Base-by-base conservation (phyloP, 108 stramenopile genomes). In the Seminavis robusta region DNA sequence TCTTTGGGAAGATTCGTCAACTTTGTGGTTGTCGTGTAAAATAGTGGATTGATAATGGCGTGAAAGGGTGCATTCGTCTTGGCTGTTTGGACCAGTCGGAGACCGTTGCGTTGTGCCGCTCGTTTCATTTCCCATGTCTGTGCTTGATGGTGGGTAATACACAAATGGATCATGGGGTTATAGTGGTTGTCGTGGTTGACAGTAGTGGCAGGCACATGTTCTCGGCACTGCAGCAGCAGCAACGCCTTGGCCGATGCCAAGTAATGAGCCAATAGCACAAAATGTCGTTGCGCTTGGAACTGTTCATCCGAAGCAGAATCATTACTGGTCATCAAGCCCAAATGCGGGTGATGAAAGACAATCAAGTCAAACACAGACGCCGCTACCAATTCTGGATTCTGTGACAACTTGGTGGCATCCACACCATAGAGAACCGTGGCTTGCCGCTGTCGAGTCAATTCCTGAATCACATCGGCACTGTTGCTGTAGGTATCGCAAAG, bases 281-380 rank as follows among this genome's bases (percentile, higher is more conserved):
- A 52, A 38, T 88, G 86, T 19, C 72, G 58, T 13, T 50, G 36
- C 9, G 78, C 83, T 45, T 71, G 70, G 2, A 36, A 31, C 29
- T 57, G 11, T 20, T 77, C 67, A 10, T 54, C 55, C 21, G n/a
- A 16, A 9, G 43, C 40, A 20, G 11, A 38, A 15, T n/a, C n/a
- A n/a, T n/a, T n/a, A n/a, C n/a, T n/a, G n/a, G 65, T 37, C 0
- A 54, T 49, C 29, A 73, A 21, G n/a, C 82, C 86, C 29, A 88
- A 54, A 63, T 84, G 86, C 4, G 86, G 83, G 63, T 84, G 86
- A 53, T 84, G 80, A 58, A 88, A 88, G 13, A 72, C 16, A n/a
- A 84, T 52, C 26, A 78, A 24, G 51, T 88, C 78, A 63, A 73
- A 82, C n/a, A n/a, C n/a, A n/a, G n/a, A n/a, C n/a, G n/a, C n/a